These are phyloP conservation scores for Ophiostoma australiae DNA, from an alignment of 2,329 filamentous ascomycete species.

Conservation along the genomic window DNA sequence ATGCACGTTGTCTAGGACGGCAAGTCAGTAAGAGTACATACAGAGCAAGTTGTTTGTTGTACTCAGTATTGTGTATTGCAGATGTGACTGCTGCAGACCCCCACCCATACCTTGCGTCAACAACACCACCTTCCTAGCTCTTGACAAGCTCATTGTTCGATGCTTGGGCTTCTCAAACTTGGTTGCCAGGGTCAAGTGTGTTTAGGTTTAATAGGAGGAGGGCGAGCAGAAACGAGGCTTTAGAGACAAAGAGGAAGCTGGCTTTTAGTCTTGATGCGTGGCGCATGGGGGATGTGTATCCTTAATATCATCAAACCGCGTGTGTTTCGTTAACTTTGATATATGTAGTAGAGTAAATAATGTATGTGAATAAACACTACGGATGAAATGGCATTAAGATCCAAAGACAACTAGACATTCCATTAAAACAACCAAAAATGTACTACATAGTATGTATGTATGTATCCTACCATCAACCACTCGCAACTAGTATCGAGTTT, in stretches of 20 bases:
- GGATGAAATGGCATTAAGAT: not conserved
- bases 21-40: not conserved
- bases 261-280: not conserved
- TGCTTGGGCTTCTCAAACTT: not conserved
- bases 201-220: not conserved
- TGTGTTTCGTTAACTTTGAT: not conserved
- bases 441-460: too few species aligned
- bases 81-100: not conserved
- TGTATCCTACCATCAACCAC: not conserved
- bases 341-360: not conserved
- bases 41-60: not conserved
- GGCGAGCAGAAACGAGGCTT: not conserved
- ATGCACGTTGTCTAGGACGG: not conserved
- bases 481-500: not conserved
- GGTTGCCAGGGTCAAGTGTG: not conserved
- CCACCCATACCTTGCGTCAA: not conserved
- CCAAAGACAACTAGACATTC: not conserved
- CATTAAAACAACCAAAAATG: not conserved
- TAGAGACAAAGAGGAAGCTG: slow-evolving; percentile 12
- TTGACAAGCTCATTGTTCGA: not conserved
- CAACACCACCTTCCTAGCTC: not conserved
- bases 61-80: not conserved
- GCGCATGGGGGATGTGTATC: not conserved
- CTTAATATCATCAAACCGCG: not conserved
- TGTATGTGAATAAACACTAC: too few species aligned